phyloP scores from a whole-genome alignment of 1,139 yeast species.

The Blastobotrys proliferans region DNA sequence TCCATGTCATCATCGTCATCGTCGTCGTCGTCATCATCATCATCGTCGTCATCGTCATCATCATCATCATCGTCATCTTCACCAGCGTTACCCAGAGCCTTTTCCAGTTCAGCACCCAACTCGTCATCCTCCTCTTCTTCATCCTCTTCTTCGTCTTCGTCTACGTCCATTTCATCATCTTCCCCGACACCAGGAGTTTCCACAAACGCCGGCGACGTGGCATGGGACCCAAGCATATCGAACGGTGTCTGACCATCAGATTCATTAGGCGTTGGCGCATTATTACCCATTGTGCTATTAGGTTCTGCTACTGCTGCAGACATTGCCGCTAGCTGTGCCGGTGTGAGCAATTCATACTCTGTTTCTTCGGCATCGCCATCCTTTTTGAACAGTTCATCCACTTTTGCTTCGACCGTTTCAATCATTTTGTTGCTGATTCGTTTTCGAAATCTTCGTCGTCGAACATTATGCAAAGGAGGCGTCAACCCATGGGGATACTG shows the following conservation, averaged over 20 bases:
- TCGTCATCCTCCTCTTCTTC: slow-evolving; percentile 44
- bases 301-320: slow-evolving; percentile 11
- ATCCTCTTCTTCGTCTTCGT: slow-evolving; percentile 27
- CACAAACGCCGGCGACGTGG: slow-evolving; percentile 19
- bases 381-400: slow-evolving; percentile 66
- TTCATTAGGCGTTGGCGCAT: slow-evolving; percentile 3
- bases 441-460: slow-evolving; percentile 51
- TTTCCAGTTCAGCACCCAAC: slow-evolving; percentile 30
- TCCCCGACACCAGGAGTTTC: slow-evolving; percentile 25
- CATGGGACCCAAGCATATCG: slow-evolving; percentile 29
- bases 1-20: slow-evolving; percentile 45
- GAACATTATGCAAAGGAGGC: slow-evolving; percentile 62
- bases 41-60: slow-evolving; percentile 52
- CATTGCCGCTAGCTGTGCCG: slow-evolving; percentile 28
- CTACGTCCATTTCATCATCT: slow-evolving; percentile 24
- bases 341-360: slow-evolving; percentile 71
- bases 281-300: neutral
- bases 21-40: slow-evolving; percentile 52
- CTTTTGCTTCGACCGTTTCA: slow-evolving; percentile 68
- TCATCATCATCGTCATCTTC: slow-evolving; percentile 45
- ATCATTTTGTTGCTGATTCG: slow-evolving; percentile 48
- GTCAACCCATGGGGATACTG: slow-evolving; percentile 73
- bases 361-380: slow-evolving; percentile 86
- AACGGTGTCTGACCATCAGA: slow-evolving; percentile 30
- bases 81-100: slow-evolving; percentile 33